These are phyloP conservation scores for Pinus tabuliformis DNA, from an alignment of 75 land plant species.

Conservation along the genomic window DNA sequence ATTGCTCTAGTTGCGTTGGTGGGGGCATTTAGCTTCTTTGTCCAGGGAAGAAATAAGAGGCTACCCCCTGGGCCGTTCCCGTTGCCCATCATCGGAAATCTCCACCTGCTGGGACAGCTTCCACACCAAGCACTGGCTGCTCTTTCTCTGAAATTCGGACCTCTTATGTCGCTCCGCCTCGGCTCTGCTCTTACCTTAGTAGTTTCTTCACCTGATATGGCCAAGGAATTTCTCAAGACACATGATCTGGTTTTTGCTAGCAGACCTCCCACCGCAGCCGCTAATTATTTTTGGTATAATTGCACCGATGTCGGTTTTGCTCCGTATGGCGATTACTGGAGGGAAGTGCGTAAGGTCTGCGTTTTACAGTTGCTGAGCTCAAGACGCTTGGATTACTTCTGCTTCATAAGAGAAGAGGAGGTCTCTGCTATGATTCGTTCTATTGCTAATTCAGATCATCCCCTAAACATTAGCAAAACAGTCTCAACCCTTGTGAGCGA, in stretches of 20 bases:
- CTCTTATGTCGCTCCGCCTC: slow-evolving; percentile 34
- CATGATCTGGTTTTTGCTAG: slow-evolving; percentile 28
- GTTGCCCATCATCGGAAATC: slow-evolving; percentile 40
- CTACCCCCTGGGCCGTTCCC: slow-evolving; percentile 30
- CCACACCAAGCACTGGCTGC: slow-evolving; percentile 17
- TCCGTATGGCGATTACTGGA: slow-evolving; percentile 53
- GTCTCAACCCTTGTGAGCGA: slow-evolving; percentile 12
- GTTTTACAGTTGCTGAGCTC: slow-evolving; percentile 45
- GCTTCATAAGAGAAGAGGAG: not conserved
- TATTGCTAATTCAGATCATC: not conserved
- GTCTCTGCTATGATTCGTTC: not conserved
- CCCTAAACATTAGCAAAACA: not conserved
- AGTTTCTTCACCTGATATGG: slow-evolving; percentile 41
- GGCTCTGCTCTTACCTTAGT: slow-evolving; percentile 39
- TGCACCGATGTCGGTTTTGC: slow-evolving; percentile 31
- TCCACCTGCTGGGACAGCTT: slow-evolving; percentile 29
- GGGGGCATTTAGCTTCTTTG: not conserved
- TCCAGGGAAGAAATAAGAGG: not conserved
- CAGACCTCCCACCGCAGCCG: slow-evolving; percentile 33
- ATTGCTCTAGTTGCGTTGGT: too few relatives aligned
- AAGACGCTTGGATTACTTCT: slow-evolving; percentile 13
- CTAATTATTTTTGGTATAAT: slow-evolving; percentile 21
- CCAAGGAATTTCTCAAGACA: slow-evolving; percentile 43
- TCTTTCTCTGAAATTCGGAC: slow-evolving; percentile 30
- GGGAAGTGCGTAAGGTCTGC: slow-evolving; percentile 48